Evolutionary conservation across 352 stramenopile species (phyloP), one percentile per base, ranked within the genome.

Genomic region (Phytophthora fragariaefolia): DNA sequence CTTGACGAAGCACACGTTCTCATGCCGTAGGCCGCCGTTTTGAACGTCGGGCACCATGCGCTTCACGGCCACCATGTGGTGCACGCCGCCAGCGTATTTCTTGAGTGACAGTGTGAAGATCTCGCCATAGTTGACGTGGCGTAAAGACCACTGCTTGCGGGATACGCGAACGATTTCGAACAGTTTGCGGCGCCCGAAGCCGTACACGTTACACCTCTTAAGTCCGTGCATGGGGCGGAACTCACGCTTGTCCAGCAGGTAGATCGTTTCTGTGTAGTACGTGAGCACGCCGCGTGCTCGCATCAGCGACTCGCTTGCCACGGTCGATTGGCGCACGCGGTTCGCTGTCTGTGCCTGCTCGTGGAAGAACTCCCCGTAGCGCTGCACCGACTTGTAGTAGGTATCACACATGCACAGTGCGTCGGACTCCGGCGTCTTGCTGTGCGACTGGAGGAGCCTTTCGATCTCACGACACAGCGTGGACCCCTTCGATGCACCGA

Each of bases 251-350:
- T 95, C 85, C 43, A 95, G 69, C 18, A 85, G 68, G 63, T 91
- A 95, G 28, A 93, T 90, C 22, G 86, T 92, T 62, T 95, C 87
- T 1, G 83, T 88, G 62, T 91, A 95, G 66, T 91, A 95, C 3
- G 85, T 87, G 3, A 95, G 58, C 6, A 91, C 79, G n/a, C 80
- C 75, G 3, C 81, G 79, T 4, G 82, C 80, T 58, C 74, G 80
- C 81, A 95, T 93, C 28, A 93, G 73, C 20, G 85, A 89, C 58
- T 93, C 85, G 40, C 85, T 93, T 10, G 73, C 85, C 4, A 93
- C 85, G 2, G 82, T 87, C 20, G 84, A 92, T 40, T 87, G 83
- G 2, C 84, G 80, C 18, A 32, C 46, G 38, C 78, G 63, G 23
- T 69, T 77, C 13, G 50, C 28, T 15, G 57, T 69, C 38, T 76